Conservation (phyloP, 2,329 filamentous ascomycete genomes). For the Coleophoma eucalyptorum region DNA sequence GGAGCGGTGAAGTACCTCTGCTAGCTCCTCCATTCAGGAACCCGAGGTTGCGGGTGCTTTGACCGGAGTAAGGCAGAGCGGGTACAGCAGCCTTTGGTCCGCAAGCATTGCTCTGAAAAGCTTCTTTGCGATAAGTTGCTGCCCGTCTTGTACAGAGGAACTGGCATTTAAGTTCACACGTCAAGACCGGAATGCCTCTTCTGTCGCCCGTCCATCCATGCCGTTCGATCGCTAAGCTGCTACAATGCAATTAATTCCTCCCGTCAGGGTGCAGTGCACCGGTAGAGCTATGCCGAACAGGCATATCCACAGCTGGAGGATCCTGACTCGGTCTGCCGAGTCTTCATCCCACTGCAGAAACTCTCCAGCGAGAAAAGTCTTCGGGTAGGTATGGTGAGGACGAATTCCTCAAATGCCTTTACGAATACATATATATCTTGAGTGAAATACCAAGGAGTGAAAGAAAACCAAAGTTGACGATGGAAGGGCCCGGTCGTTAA, state of each 20-base stretch:
- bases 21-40: neutral
- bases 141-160: neutral
- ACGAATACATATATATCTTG: neutral
- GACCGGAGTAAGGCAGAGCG: no score
- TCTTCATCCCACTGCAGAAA: no score
- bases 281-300: neutral
- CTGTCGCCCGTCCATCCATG: neutral
- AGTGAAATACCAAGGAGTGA: neutral
- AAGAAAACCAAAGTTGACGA: neutral
- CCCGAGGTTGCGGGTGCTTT: neutral
- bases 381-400: neutral
- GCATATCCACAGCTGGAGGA: neutral
- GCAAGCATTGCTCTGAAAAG: neutral
- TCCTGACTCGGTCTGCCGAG: no score
- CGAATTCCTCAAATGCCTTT: neutral
- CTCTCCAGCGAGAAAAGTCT: neutral
- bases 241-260: neutral
- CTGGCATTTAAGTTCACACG: neutral
- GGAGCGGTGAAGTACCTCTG: no score
- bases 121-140: neutral
- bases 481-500: neutral
- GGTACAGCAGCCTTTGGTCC: no score
- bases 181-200: neutral
- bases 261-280: neutral
- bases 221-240: neutral